Evolutionary conservation across 805 yeast genomes (phyloP).

Genomic region (Saccharomycopsis schoenii): DNA sequence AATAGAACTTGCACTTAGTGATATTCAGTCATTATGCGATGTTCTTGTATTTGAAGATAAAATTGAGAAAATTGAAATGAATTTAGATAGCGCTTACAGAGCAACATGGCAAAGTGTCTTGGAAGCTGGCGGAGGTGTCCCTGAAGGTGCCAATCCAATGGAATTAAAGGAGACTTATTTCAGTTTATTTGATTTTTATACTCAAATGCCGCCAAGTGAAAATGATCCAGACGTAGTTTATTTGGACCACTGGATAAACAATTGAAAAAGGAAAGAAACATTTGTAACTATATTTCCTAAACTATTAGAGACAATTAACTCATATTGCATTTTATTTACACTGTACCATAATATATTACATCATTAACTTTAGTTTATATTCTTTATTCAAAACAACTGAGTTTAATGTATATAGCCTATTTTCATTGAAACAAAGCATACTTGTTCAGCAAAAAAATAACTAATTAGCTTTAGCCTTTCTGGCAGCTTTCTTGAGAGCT

Average conservation of each 20-base stretch:
- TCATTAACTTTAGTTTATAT: neutral
- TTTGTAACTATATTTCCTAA: no score
- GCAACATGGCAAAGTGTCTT: constrained; percentile 70
- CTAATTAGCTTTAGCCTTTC: constrained; percentile 5
- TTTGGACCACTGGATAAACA: constrained; percentile 38
- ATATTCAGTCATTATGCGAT: constrained; percentile 76
- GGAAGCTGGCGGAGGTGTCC: constrained; percentile 28
- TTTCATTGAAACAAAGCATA: no score
- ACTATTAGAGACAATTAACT: neutral
- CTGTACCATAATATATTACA: neutral
- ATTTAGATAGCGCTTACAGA: constrained; percentile 46
- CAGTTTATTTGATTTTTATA: constrained; percentile 33
- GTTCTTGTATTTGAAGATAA: constrained; percentile 83
- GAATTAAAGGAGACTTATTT: constrained; percentile 10
- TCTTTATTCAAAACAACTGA: neutral
- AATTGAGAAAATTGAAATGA: constrained; percentile 43
- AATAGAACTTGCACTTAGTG: constrained; percentile 64
- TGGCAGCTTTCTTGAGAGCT: constrained; percentile 67
- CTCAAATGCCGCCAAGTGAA: constrained; percentile 29
- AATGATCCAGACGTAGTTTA: constrained; percentile 32
- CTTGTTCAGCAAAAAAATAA: neutral
- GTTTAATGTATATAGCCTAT: no score
- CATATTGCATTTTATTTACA: neutral
- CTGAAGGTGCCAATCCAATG: constrained; percentile 17
- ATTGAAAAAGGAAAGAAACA: constrained; percentile 1